Conservation (phyloP, 805 yeast species). For the Metschnikowia sp. region DNA sequence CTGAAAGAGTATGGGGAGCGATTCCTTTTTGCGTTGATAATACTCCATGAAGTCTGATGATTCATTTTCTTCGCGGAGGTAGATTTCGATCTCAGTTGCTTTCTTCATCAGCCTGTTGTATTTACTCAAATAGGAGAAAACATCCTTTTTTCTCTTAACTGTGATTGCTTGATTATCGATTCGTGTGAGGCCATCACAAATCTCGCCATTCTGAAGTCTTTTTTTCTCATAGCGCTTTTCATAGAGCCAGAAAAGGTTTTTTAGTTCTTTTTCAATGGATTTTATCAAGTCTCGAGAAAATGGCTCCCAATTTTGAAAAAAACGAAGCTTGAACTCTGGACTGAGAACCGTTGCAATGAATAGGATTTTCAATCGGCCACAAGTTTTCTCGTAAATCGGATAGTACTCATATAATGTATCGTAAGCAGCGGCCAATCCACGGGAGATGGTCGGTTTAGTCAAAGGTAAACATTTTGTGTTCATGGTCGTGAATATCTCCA, state of each 20-base stretch:
- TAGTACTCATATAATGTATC: conserved; percentile 1
- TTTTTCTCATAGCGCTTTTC: neutral
- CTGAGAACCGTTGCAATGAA: neutral
- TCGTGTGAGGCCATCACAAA: neutral
- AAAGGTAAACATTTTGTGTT: neutral
- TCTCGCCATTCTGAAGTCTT: neutral
- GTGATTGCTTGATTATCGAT: neutral
- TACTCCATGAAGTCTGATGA: neutral
- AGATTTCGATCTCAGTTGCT: neutral
- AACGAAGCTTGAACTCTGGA: neutral
- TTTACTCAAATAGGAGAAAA: neutral
- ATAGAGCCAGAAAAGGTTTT: neutral
- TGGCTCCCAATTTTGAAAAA: neutral
- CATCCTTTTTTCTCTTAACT: neutral
- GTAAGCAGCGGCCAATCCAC: neutral
- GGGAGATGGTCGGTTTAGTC: neutral
- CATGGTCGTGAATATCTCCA: neutral
- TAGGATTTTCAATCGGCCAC: neutral
- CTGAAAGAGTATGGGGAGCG: neutral
- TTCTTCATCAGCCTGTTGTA: neutral
- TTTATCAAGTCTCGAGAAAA: neutral
- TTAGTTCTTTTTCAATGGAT: neutral
- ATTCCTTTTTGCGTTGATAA: neutral
- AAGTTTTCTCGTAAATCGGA: conserved; percentile 1
- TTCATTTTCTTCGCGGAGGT: neutral